Percentiles rank a stretch among this genome's conserved stretches.
Conservation (phyloP, 805 yeast genomes). For the Ogataea sp. region DNA sequence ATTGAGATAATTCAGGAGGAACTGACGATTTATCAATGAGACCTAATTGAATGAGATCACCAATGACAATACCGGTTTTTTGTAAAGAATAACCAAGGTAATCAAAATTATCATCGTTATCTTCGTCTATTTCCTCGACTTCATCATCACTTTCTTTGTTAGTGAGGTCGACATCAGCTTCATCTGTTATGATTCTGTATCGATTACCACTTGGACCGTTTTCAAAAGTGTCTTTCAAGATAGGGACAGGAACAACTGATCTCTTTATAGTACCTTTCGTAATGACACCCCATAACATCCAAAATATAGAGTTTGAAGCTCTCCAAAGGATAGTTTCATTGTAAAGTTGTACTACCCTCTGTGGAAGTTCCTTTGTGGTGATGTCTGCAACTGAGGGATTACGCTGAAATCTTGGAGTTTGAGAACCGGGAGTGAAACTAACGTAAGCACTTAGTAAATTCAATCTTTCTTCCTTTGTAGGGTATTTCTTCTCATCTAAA, state of each 20-base stretch:
- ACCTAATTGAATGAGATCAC: slow-evolving; percentile 62
- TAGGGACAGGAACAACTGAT: background rate
- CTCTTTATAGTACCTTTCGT: slow-evolving; percentile 18
- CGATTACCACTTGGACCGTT: slow-evolving; percentile 52
- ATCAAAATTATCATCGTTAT: slow-evolving; percentile 48
- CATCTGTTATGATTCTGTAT: slow-evolving; percentile 27
- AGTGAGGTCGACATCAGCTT: slow-evolving; percentile 10
- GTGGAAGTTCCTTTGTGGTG: slow-evolving; percentile 25
- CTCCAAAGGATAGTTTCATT: slow-evolving; percentile 74
- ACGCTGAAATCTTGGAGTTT: slow-evolving; percentile 18
- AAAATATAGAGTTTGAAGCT: slow-evolving; percentile 64
- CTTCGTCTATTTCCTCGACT: slow-evolving; percentile 19
- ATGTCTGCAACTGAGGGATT: slow-evolving; percentile 26
- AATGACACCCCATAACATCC: slow-evolving; percentile 92
- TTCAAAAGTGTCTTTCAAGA: slow-evolving; percentile 23
- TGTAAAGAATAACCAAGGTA: slow-evolving; percentile 69
- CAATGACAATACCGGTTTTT: slow-evolving; percentile 65
- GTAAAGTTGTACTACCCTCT: slow-evolving; percentile 40
- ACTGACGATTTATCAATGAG: slow-evolving; percentile 29
- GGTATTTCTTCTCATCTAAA: slow-evolving; percentile 52
- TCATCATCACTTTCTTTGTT: no score
- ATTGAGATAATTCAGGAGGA: slow-evolving; percentile 22
- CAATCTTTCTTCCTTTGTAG: slow-evolving; percentile 57
- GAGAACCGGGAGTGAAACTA: slow-evolving; percentile 39
- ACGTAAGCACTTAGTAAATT: slow-evolving; percentile 75